Evolutionary conservation across 208 protist genomes (phyloP), one percentile per base, ranked within the genome.

Genomic region (Porcisia hertigi): DNA sequence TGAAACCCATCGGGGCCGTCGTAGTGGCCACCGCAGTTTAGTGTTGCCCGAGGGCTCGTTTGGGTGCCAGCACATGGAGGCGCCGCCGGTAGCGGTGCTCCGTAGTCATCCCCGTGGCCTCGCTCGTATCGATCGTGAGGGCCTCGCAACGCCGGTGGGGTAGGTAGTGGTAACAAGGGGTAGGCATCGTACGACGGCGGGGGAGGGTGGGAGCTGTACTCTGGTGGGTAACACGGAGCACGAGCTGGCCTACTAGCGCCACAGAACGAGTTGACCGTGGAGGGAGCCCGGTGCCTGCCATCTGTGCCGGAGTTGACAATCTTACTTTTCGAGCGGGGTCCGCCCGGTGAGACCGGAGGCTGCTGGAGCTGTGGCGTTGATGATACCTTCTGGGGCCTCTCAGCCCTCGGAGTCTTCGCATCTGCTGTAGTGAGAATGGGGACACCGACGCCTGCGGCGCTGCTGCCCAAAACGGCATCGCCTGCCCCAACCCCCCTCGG

Each of bases 111-210:
- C 25, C 49, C 36, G 53, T 53, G 14, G 36, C 0, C n/a, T n/a
- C 62, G 69, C 18, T 8, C 54, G 34, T 69, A 30, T 7, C 30
- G 47, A n/a, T 63, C 49, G 62, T 54, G 53, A 34, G 52, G 20
- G 49, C 36, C 52, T 16, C 57, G 75, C 14, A 43, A 58, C 54
- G 59, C 57, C 18, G 58, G 65, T 45, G 73, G 71, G 14, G 60
- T 57, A 12, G 60, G 73, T 7, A 55, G 63, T 1, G 73, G 73
- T 1, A 39, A 53, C 34, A 62, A 55, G 1, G 75, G 23, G 39
- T 74, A 70, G n/a, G 60, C 69, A 39, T 69, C 59, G 60, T 75
- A 79, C 8, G 49, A 66, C 23, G 75, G 75, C 49, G 34, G 69
- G 30, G 9, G 25, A 2, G 49, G 16, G 25, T 74, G 60, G 34